Evolutionary conservation across 208 protist genomes (phyloP).

Genomic region (Crithidia bombi): DNA sequence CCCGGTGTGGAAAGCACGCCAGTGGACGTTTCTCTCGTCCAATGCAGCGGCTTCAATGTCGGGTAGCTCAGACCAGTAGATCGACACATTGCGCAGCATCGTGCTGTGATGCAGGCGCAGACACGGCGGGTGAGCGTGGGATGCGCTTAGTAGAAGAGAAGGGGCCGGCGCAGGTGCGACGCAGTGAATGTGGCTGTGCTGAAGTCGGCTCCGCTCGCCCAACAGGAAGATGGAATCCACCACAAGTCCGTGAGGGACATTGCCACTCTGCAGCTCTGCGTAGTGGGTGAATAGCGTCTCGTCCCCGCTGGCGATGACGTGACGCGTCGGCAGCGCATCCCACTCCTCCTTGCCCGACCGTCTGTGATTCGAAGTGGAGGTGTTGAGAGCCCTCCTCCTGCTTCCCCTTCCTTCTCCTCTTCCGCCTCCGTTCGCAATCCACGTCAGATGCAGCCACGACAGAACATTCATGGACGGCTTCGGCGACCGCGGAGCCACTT

Average conservation of each 20-base stretch:
- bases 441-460: background rate
- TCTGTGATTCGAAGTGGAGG: background rate
- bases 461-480: background rate
- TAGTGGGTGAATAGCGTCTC: slow-evolving; percentile 25
- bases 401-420: background rate
- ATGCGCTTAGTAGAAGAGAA: slow-evolving; percentile 12
- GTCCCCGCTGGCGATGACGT: slow-evolving; percentile 27
- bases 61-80: slow-evolving; percentile 7
- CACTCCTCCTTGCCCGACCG: background rate
- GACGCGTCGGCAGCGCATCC: slow-evolving; percentile 1
- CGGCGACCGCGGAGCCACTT: background rate
- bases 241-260: background rate
- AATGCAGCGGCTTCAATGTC: background rate
- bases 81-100: slow-evolving; percentile 23
- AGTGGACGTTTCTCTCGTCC: background rate
- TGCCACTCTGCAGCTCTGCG: background rate
- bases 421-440: background rate
- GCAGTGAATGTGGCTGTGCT: slow-evolving; percentile 39
- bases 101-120: slow-evolving; percentile 14
- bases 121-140: slow-evolving; percentile 20
- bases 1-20: background rate
- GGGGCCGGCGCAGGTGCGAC: background rate
- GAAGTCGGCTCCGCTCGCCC: slow-evolving; percentile 4
- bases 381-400: too few species aligned
- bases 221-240: slow-evolving; percentile 21